Evolutionary conservation across 179 eudicot genomes (phyloP), one percentile per base, ranked within the genome.

Genomic region (Drosera spatulata): DNA sequence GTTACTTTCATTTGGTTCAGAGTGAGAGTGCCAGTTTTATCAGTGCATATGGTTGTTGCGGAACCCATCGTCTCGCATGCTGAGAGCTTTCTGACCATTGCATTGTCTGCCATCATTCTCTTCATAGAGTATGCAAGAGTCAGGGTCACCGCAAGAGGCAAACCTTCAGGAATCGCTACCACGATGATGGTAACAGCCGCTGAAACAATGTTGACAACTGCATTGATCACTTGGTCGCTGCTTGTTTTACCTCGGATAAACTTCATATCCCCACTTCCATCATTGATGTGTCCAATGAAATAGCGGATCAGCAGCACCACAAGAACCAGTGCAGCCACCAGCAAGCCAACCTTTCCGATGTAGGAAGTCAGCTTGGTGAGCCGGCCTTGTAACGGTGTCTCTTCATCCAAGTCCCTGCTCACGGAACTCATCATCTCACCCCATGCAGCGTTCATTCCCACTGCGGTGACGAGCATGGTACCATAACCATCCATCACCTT

Each of bases 11-110:
- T 72, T 43, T 68, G 62, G 37, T 72, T 72, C 43, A 67, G 45
- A 1, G 76, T 72, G 8, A 72, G 65, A 15, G 76, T 72, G 5
- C 76, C 76, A 3, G 76, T 72, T 53, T 72, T 73, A 41, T 73
- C 77, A 4, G 77, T 73, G 39, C 77, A 73, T 39, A 73, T 73
- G 42, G 63, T 61, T 38, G 73, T 73, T 14, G 77, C 77, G 4
- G 70, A 73, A 40, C 77, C 77, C 77, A 73, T 73, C 1, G 77
- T 73, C 59, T 73, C 77, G 56, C 77, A 73, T 4, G 77, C 77
- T 12, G 77, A 73, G 33, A 73, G 67, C 15, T 72, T 72, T 5
- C 76, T 61, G 4, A 72, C 79, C 75, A 74, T 69, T 7, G 78
- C 78, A 0, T 65, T 62, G 33, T 74, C 78, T 41, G 38, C 65